Evolutionary conservation across 768 basidiomycete genomes (phyloP).

Genomic region (Lactarius deliciosus): DNA sequence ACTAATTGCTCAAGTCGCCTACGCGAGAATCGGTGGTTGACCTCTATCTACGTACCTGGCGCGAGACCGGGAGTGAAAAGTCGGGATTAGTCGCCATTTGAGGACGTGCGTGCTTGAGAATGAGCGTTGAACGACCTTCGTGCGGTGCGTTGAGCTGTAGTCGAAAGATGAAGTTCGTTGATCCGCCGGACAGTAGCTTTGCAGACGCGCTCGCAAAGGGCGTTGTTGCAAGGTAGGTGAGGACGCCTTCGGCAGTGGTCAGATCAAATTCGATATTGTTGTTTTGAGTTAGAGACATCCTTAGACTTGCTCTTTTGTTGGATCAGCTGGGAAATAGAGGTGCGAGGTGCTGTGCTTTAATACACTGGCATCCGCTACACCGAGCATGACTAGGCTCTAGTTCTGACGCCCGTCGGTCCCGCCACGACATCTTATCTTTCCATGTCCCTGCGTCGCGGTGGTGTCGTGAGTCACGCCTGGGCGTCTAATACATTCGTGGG

Average conservation of each 20-base stretch:
- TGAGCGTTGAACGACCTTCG: conserved; percentile 46
- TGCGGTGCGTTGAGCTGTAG: conserved; percentile 44
- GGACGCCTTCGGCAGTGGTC: conserved; percentile 36
- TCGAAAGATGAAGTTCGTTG: conserved; percentile 58
- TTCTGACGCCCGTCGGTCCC: not conserved
- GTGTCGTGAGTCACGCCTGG: too few relatives aligned
- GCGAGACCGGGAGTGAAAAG: conserved; percentile 42
- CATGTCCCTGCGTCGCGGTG: too few relatives aligned
- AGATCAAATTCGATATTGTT: conserved; percentile 31
- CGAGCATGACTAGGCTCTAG: not conserved
- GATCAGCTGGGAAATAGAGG: not conserved
- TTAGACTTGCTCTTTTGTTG: not conserved
- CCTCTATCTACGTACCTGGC: conserved; percentile 47
- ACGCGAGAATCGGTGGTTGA: not conserved
- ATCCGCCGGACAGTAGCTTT: conserved; percentile 50
- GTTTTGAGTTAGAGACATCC: not conserved
- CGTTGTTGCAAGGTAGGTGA: conserved; percentile 47
- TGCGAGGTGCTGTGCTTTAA: not conserved
- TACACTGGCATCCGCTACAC: not conserved
- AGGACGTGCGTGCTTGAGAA: conserved; percentile 59
- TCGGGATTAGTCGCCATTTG: conserved; percentile 26
- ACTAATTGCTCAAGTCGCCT: not conserved
- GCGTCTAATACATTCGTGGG: too few relatives aligned
- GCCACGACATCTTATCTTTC: not conserved
- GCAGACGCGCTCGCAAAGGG: conserved; percentile 47